A percentile compares a stretch with the other conserved stretches of the same genome.
phyloP scores from a whole-genome alignment of 129 eudicot species.

The Scalesia atractyloides region DNA sequence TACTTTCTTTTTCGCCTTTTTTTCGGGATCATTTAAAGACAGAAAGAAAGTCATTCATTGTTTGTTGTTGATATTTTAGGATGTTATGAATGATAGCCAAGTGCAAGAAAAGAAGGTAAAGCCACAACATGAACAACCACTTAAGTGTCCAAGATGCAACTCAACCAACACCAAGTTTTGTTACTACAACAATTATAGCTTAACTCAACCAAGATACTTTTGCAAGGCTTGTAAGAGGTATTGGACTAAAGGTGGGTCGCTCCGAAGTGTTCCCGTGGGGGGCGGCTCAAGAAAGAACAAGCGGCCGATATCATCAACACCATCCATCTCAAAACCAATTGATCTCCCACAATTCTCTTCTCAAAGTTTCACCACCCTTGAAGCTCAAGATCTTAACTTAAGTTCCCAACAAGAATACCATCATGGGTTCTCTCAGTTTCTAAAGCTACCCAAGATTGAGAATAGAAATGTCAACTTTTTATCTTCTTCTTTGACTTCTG shows the following conservation, averaged over 20 bases:
- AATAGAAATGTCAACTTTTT: constrained; percentile 30
- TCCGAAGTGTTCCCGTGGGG: constrained; percentile 82
- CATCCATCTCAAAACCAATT: constrained; percentile 32
- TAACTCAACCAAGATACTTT: constrained; percentile 84
- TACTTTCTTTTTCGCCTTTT: constrained; percentile 31
- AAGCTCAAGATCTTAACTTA: constrained; percentile 52
- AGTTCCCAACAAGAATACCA: constrained; percentile 38
- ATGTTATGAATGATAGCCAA: constrained; percentile 31
- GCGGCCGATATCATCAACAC: constrained; percentile 35
- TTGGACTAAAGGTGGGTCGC: constrained; percentile 86
- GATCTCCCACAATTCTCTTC: constrained; percentile 46
- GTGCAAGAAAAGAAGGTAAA: constrained; percentile 48
- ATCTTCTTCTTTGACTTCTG: constrained; percentile 31
- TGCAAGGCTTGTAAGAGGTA: constrained; percentile 84
- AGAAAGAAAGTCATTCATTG: constrained; percentile 2
- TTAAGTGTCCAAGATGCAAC: constrained; percentile 78
- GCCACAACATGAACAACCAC: constrained; percentile 53
- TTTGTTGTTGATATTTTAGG: constrained; percentile 36
- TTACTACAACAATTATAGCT: constrained; percentile 80
- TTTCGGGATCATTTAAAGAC: constrained; percentile 24
- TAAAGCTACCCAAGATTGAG: constrained; percentile 41
- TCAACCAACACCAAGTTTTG: constrained; percentile 82
- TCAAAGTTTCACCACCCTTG: constrained; percentile 37
- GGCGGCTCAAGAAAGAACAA: constrained; percentile 89
- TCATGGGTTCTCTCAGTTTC: constrained; percentile 34